Conservation (phyloP, 768 basidiomycete species). For the Dioszegia hungarica region DNA sequence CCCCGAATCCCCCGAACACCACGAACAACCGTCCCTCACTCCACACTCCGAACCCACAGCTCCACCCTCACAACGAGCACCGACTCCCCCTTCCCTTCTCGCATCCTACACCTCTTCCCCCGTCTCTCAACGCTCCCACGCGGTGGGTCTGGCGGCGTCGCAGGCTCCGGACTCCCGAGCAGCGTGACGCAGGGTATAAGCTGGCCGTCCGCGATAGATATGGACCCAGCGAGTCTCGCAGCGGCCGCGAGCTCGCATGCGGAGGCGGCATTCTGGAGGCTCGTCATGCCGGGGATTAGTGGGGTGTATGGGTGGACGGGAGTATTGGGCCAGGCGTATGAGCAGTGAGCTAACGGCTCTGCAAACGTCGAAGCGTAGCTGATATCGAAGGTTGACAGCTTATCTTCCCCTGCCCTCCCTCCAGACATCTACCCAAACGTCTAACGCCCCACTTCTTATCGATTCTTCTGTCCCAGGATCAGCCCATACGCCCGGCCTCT, state of each 20-base stretch:
- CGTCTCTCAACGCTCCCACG: neutral
- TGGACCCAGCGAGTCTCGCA: neutral
- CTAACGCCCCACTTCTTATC: neutral
- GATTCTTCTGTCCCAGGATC: neutral
- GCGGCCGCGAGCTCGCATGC: neutral
- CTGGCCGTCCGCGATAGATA: neutral
- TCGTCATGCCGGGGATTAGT: slow-evolving; percentile 9
- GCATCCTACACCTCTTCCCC: slow-evolving; percentile 6
- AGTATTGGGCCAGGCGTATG: neutral
- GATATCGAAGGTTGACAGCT: neutral
- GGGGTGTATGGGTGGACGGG: slow-evolving; percentile 8
- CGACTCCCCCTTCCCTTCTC: slow-evolving; percentile 5
- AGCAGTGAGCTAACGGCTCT: neutral
- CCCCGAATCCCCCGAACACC: neutral
- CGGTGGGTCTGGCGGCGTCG: neutral
- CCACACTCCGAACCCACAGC: neutral
- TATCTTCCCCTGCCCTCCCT: neutral
- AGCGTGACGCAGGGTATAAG: neutral
- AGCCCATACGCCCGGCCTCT: neutral
- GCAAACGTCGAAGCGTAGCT: neutral
- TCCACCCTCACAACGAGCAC: neutral
- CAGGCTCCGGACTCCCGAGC: neutral
- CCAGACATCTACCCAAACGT: neutral
- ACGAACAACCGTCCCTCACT: neutral
- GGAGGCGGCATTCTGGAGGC: slow-evolving; percentile 8